phyloP scores from a whole-genome alignment of 192 early-diverging fungal genomes.

The Backusella tuberculispora region DNA sequence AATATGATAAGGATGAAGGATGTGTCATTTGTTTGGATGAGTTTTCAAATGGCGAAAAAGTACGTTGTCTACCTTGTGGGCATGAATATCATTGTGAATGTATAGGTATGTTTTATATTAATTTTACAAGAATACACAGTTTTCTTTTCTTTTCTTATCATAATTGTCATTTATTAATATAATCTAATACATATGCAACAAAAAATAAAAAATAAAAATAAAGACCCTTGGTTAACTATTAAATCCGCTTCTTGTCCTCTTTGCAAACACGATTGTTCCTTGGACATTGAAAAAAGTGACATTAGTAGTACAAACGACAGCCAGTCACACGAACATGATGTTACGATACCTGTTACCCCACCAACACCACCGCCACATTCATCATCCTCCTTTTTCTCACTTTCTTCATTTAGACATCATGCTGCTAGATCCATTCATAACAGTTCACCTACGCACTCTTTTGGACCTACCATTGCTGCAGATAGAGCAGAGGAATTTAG shows the following conservation, averaged over 20 bases:
- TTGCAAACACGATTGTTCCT: conserved; percentile 55
- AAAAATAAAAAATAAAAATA: neutral
- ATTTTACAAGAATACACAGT: neutral
- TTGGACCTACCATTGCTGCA: conserved; percentile 34
- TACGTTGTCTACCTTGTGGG: conserved; percentile 54
- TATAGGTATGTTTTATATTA: conserved; percentile 44
- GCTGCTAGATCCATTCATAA: neutral
- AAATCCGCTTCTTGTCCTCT: conserved; percentile 57
- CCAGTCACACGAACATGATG: neutral
- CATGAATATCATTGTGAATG: conserved; percentile 67
- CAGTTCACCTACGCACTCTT: conserved; percentile 21
- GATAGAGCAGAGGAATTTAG: conserved; percentile 39
- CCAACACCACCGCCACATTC: neutral
- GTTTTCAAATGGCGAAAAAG: conserved; percentile 53
- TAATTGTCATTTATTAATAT: neutral
- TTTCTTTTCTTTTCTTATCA: neutral
- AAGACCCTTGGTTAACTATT: conserved; percentile 61
- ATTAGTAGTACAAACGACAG: neutral
- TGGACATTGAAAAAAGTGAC: conserved; percentile 16
- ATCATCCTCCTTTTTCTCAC: neutral
- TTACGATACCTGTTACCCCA: neutral
- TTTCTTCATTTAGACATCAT: neutral
- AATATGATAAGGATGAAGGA: conserved; percentile 25
- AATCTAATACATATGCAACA: neutral
- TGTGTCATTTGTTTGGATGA: conserved; percentile 64